Percentiles rank a stretch among this genome's conserved stretches.
Conservation (phyloP, 495 filamentous ascomycete species). For the Penicillium subrubescens region DNA sequence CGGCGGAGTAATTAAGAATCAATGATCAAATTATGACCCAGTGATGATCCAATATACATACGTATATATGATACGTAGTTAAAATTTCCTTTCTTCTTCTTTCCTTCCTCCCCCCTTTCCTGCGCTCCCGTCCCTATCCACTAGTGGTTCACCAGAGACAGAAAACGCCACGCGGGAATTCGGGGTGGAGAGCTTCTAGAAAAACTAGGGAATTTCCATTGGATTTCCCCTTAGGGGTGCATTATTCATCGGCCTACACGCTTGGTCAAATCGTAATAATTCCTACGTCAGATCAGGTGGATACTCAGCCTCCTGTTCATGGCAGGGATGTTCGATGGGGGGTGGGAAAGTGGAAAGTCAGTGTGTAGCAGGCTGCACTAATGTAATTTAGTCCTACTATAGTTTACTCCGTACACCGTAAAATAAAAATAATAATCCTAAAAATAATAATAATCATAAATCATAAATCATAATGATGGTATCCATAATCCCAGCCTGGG, state of each 20-base stretch:
- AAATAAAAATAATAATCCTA: neutral
- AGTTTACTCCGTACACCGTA: neutral
- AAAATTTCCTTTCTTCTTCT: neutral
- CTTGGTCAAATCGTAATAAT: slow-evolving; percentile 27
- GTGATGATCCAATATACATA: neutral
- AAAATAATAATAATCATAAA: neutral
- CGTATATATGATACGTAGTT: neutral
- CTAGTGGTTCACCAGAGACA: slow-evolving; percentile 27
- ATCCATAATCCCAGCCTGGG: neutral
- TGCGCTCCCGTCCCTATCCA: slow-evolving; percentile 15
- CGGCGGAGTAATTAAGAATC: neutral
- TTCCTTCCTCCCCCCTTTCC: slow-evolving; percentile 2
- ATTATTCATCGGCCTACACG: slow-evolving; percentile 20
- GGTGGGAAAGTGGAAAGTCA: neutral
- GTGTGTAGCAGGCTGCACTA: slow-evolving; percentile 13
- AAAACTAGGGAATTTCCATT: slow-evolving; percentile 40
- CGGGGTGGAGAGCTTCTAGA: slow-evolving; percentile 44
- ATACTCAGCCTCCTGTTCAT: slow-evolving; percentile 43
- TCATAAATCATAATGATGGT: slow-evolving; percentile 10
- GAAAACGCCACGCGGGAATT: slow-evolving; percentile 30
- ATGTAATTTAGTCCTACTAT: slow-evolving; percentile 23
- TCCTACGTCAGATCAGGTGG: slow-evolving; percentile 41
- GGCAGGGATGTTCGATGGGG: slow-evolving; percentile 37
- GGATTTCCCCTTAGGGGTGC: slow-evolving; percentile 40
- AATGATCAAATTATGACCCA: neutral